Evolutionary conservation across 1,139 yeast genomes (phyloP).

Genomic region (Zygoascus meyerae): DNA sequence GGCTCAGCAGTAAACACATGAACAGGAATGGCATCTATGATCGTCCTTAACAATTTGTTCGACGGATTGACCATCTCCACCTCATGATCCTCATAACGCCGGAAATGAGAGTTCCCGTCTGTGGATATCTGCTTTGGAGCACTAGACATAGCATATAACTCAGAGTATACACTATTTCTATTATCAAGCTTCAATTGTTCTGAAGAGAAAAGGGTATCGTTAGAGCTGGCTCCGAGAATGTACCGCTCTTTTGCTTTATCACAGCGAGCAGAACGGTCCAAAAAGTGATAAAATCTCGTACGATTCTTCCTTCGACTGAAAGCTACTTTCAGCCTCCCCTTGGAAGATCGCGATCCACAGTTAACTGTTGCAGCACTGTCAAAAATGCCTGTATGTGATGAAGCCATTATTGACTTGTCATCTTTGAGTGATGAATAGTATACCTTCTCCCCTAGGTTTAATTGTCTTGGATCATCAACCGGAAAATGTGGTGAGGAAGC

Average conservation of each 20-base stretch:
- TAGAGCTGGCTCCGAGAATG: too few species aligned
- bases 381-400: too few species aligned
- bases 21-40: conserved; percentile 35
- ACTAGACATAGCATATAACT: too few species aligned
- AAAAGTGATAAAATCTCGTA: not conserved
- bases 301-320: not conserved
- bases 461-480: not conserved
- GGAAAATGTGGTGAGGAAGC: not conserved
- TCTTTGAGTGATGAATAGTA: conserved; percentile 18
- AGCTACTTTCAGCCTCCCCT: not conserved
- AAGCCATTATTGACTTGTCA: conserved; percentile 9
- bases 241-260: not conserved
- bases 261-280: not conserved
- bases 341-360: not conserved
- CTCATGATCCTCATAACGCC: not conserved
- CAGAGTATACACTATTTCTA: too few species aligned
- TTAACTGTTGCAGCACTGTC: too few species aligned
- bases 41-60: conserved; percentile 28
- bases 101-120: too few species aligned
- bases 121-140: too few species aligned
- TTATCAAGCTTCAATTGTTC: too few species aligned
- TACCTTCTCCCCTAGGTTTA: conserved; percentile 12
- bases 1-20: conserved; percentile 34
- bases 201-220: too few species aligned
- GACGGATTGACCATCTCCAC: conserved; percentile 22